Conservation (phyloP, 805 yeast genomes). For the Wickerhamiella sergipiensis region DNA sequence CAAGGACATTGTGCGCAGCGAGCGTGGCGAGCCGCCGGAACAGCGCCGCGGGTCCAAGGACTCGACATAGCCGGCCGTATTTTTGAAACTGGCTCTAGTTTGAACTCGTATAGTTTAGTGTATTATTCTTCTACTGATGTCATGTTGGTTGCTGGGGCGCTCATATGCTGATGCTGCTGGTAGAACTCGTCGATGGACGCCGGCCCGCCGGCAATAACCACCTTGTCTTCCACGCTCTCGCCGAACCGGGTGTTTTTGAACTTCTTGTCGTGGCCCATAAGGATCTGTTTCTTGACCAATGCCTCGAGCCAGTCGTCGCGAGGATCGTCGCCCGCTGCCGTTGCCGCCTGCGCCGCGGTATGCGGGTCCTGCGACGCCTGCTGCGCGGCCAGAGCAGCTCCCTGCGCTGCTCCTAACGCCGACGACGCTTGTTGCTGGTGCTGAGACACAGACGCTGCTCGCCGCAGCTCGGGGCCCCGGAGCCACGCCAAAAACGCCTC, state of each 20-base stretch:
- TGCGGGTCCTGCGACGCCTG: slow-evolving; percentile 12
- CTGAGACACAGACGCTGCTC: slow-evolving; percentile 12
- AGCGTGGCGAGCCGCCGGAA: background rate
- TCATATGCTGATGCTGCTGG: too few species aligned
- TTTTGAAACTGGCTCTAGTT: too few species aligned
- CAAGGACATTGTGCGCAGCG: background rate
- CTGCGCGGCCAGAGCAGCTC: slow-evolving; percentile 16
- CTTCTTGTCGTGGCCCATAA: slow-evolving; percentile 24
- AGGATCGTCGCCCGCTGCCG: background rate
- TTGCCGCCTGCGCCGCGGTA: slow-evolving; percentile 5
- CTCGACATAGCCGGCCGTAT: background rate
- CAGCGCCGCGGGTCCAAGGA: background rate
- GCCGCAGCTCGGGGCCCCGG: slow-evolving; percentile 10
- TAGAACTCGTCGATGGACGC: slow-evolving; percentile 8
- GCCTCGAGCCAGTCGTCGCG: slow-evolving; percentile 23
- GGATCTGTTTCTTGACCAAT: slow-evolving; percentile 21
- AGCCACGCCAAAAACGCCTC: slow-evolving; percentile 42
- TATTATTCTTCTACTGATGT: background rate
- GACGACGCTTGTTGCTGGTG: slow-evolving; percentile 11
- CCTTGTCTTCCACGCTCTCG: slow-evolving; percentile 1
- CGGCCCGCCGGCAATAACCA: slow-evolving; percentile 17
- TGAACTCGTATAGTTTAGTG: background rate
- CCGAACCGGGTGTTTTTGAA: slow-evolving; percentile 23
- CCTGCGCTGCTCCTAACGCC: slow-evolving; percentile 16
- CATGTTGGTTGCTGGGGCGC: too few species aligned